Evolutionary conservation across 306 rosid genomes (phyloP), one percentile per base, ranked within the genome.

Genomic region (Notholithocarpus densiflorus): DNA sequence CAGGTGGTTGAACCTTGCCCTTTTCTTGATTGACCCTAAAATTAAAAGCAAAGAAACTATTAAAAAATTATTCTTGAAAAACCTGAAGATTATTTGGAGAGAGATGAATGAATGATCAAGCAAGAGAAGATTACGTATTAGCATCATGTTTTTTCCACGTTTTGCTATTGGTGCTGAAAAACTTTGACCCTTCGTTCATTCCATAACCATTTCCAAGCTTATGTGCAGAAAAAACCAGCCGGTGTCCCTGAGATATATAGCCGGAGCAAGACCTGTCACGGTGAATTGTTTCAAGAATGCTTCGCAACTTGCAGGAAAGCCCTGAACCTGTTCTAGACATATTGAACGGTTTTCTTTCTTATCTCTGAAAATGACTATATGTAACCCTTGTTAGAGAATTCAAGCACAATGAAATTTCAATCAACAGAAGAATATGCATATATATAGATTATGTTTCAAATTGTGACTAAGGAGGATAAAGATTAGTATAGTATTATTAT

Each of bases 251-350:
- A 29, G 56, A 20, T 53, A 69, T 75, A 57, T 74, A 12, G 55
- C 27, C 54, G 53, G 83, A 70, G 70, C 24, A 80, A 54, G 77
- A 40, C 5, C 32, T 83, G 27, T 20, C 52, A 6, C 3, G 65
- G 52, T 31, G 68, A 76, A 81, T 45, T 12, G 72, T 56, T 64
- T 81, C 84, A 59, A 89, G 73, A 80, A 83, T 72, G 62, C 68
- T 80, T 79, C 51, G 80, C 70, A 86, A 80, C 75, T 74, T 88
- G 81, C 24, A 60, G 56, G 69, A 71, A 32, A 71, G 62, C 89
- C 80, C 80, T 48, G 77, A 60, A 1, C 84, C 78, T 83, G 72
- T 86, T 55, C 72, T 64, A 37, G 86, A 74, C 91, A 86, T 86
- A 26, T 24, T 56, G 52, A 37, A 54, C 13, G 8, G 18, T 34